A percentile compares a stretch with the other conserved stretches of the same genome.
These are phyloP conservation scores for Phytophthora hybrid DNA, from an alignment of 352 stramenopile genomes.

Conservation along the genomic window DNA sequence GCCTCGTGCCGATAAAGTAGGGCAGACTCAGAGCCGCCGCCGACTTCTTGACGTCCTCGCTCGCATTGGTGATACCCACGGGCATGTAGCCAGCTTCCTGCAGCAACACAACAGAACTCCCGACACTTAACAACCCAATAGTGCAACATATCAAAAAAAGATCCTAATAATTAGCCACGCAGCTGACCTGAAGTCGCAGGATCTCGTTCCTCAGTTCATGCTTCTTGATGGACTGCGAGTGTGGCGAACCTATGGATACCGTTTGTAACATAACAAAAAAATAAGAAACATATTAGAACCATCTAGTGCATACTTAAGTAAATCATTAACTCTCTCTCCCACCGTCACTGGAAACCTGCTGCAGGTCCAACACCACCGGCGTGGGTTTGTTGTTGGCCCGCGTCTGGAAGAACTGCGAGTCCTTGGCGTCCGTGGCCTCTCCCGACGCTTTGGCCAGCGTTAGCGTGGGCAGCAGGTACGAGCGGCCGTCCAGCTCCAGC, in stretches of 20 bases:
- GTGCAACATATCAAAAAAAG: background rate
- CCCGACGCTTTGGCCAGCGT: slow-evolving; percentile 52
- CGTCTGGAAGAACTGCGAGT: slow-evolving; percentile 53
- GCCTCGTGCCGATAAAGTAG: slow-evolving; percentile 80
- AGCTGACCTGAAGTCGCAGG: slow-evolving; percentile 60
- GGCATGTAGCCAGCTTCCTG: slow-evolving; percentile 69
- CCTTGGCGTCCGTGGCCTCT: slow-evolving; percentile 32
- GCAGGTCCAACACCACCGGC: slow-evolving; percentile 76
- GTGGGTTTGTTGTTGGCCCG: slow-evolving; percentile 50
- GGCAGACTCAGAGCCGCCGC: slow-evolving; percentile 68
- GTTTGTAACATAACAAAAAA: no score
- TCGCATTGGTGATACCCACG: slow-evolving; percentile 86
- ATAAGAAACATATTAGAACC: no score
- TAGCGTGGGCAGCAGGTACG: slow-evolving; percentile 79
- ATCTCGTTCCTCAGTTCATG: slow-evolving; percentile 76
- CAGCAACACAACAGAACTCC: background rate
- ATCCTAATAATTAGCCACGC: background rate
- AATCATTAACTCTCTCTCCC: background rate
- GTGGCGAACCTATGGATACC: slow-evolving; percentile 57
- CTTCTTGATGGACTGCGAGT: slow-evolving; percentile 82
- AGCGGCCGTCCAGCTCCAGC: slow-evolving; percentile 67
- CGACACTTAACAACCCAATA: background rate
- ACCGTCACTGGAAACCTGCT: slow-evolving; percentile 82
- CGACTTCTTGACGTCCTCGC: slow-evolving; percentile 84
- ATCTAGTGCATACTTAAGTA: no score